These are phyloP conservation scores for Schwanniomyces yamadae DNA, from an alignment of 805 yeast species.

Conservation along the genomic window DNA sequence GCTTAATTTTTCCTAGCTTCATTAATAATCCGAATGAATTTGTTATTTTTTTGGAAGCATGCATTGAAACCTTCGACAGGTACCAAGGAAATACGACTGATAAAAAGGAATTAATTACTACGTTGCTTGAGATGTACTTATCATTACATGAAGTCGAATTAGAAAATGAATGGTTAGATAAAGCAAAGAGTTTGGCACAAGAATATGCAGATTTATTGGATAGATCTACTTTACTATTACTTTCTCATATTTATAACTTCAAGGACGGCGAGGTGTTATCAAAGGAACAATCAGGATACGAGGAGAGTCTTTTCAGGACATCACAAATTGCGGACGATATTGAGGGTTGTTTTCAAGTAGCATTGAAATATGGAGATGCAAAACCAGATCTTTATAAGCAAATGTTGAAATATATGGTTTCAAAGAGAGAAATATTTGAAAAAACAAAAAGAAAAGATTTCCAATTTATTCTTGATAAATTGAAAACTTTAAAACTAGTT, in stretches of 20 bases:
- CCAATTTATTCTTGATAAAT: conserved; percentile 48
- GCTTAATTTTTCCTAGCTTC: conserved; percentile 82
- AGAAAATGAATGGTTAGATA: conserved; percentile 57
- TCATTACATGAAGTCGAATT: conserved; percentile 46
- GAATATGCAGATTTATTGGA: conserved; percentile 52
- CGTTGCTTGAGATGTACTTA: conserved; percentile 80
- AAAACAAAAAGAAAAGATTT: conserved; percentile 52
- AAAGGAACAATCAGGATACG: conserved; percentile 43
- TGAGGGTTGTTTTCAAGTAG: conserved; percentile 52
- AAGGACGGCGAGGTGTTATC: conserved; percentile 47
- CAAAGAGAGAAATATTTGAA: conserved; percentile 50
- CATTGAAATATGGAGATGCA: conserved; percentile 57
- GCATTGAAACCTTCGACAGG: conserved; percentile 71
- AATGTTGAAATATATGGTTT: conserved; percentile 62
- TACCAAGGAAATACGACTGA: conserved; percentile 73
- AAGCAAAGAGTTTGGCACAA: conserved; percentile 56
- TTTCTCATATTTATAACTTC: conserved; percentile 58
- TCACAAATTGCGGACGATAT: conserved; percentile 59
- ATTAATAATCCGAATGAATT: conserved; percentile 84
- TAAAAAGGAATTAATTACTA: conserved; percentile 67
- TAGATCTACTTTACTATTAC: conserved; percentile 50
- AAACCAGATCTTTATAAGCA: conserved; percentile 66
- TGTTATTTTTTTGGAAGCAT: conserved; percentile 90
- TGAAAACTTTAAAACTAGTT: conserved; percentile 53
- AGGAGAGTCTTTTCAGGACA: conserved; percentile 66